These are phyloP conservation scores for Tieghemostelium lacteum DNA, from an alignment of 78 protist genomes.

Conservation along the genomic window DNA sequence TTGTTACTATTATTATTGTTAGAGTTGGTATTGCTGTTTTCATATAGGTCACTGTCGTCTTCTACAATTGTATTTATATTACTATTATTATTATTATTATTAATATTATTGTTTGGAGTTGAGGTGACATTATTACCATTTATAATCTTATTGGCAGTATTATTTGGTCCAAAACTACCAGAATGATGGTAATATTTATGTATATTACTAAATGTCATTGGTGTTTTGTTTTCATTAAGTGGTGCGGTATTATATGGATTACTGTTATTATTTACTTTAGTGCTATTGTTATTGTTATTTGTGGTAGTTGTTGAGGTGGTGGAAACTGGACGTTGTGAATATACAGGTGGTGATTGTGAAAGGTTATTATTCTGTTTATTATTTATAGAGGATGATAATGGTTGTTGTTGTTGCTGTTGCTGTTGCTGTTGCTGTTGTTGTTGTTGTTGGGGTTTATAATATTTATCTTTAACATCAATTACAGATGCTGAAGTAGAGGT, in stretches of 20 bases:
- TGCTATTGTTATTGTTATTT: neutral
- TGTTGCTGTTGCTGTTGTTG: neutral
- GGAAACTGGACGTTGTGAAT: conserved; percentile 2
- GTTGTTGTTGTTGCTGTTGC: neutral
- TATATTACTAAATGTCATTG: neutral
- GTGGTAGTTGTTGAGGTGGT: neutral
- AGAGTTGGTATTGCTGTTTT: no score
- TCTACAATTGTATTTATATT: neutral
- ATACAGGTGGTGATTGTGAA: conserved; percentile 1
- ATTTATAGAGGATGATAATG: neutral
- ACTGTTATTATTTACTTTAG: no score
- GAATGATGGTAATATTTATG: conserved; percentile 9
- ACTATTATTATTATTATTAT: neutral
- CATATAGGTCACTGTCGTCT: neutral
- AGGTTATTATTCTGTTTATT: neutral
- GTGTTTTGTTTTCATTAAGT: neutral
- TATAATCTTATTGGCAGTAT: neutral
- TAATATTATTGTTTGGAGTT: neutral
- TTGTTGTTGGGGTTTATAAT: conserved; percentile 12
- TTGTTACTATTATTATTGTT: no score
- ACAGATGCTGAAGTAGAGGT: neutral
- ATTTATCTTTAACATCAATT: conserved; percentile 23
- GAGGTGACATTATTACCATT: no score
- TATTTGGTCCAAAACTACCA: neutral
- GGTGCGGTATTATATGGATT: neutral